Percentiles rank a stretch among this genome's conserved stretches.
Conservation (phyloP, 2,329 filamentous ascomycete species). For the Zasmidium angulare region DNA sequence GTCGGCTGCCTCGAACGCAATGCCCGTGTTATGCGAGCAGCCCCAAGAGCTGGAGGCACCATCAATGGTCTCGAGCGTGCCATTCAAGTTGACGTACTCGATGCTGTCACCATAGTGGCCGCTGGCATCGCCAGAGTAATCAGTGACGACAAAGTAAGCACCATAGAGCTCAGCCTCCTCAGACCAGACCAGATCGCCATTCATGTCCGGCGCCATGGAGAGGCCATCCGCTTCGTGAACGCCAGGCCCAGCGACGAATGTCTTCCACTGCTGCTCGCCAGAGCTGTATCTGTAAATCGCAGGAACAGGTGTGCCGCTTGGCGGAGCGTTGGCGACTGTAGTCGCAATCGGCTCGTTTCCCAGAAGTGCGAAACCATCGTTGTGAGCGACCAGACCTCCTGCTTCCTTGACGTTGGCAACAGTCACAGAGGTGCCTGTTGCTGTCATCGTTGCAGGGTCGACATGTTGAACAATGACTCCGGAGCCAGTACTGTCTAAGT, state of each 20-base stretch:
- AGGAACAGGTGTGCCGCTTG: slow-evolving; percentile 52
- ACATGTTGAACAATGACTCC: slow-evolving; percentile 60
- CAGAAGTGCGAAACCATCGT: slow-evolving; percentile 63
- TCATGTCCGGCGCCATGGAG: slow-evolving; percentile 57
- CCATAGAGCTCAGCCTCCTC: slow-evolving; percentile 57
- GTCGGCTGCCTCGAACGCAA: slow-evolving; percentile 62
- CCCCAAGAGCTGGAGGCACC: slow-evolving; percentile 60
- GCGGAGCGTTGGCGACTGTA: slow-evolving; percentile 51
- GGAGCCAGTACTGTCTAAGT: slow-evolving; percentile 57
- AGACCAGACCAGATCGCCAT: slow-evolving; percentile 63
- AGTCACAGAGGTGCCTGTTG: slow-evolving; percentile 53
- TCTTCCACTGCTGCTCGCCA: slow-evolving; percentile 59
- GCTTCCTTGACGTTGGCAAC: slow-evolving; percentile 58
- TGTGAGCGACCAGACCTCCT: slow-evolving; percentile 61
- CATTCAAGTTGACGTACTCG: slow-evolving; percentile 50
- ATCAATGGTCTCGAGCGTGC: slow-evolving; percentile 51
- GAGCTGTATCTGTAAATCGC: slow-evolving; percentile 60
- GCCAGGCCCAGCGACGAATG: slow-evolving; percentile 58
- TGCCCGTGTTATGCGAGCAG: slow-evolving; percentile 65
- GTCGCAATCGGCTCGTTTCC: slow-evolving; percentile 58
- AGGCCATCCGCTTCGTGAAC: slow-evolving; percentile 51
- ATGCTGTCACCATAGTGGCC: slow-evolving; percentile 62
- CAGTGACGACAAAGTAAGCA: slow-evolving; percentile 62
- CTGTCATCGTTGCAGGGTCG: slow-evolving; percentile 54
- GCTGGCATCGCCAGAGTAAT: slow-evolving; percentile 53